Percentiles rank a stretch among this genome's conserved stretches.
Conservation (phyloP, 306 rosid genomes). For the Neltuma alba region DNA sequence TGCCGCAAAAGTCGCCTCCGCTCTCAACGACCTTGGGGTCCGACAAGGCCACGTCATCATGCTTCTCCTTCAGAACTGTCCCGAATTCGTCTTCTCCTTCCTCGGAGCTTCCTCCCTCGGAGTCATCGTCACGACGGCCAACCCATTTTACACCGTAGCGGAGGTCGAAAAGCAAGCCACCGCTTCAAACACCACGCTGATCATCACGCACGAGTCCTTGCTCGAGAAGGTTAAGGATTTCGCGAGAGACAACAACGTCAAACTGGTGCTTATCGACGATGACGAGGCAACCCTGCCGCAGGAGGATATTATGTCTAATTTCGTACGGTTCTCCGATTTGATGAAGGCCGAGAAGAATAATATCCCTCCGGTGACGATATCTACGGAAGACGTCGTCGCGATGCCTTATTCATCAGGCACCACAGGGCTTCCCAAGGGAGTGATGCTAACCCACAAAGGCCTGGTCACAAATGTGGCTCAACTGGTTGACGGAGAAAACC, state of each 20-base stretch:
- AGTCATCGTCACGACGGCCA: conserved; percentile 64
- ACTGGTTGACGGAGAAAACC: conserved; percentile 78
- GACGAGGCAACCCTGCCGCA: background rate
- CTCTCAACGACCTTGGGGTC: conserved; percentile 60
- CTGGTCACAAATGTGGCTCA: conserved; percentile 73
- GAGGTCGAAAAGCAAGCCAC: conserved; percentile 62
- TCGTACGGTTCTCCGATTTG: background rate
- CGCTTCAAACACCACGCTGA: conserved; percentile 51
- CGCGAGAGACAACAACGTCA: conserved; percentile 14
- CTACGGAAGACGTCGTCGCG: conserved; percentile 72
- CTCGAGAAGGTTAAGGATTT: conserved; percentile 48
- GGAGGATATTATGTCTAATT: conserved; percentile 10
- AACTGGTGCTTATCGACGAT: background rate
- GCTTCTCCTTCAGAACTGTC: conserved; percentile 81
- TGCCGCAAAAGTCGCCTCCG: conserved; percentile 55
- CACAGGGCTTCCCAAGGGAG: conserved; percentile 76
- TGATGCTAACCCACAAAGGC: conserved; percentile 67
- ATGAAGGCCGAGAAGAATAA: background rate
- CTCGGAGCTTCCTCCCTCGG: conserved; percentile 69
- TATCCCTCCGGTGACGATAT: conserved; percentile 54
- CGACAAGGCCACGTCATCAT: conserved; percentile 68
- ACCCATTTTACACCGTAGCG: conserved; percentile 62
- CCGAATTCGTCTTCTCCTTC: conserved; percentile 69
- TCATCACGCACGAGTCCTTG: conserved; percentile 51
- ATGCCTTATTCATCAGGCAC: conserved; percentile 85